Evolutionary conservation across 140 eudicot species (phyloP), one percentile per base, ranked within the genome.

Genomic region (Bidens hawaiensis): DNA sequence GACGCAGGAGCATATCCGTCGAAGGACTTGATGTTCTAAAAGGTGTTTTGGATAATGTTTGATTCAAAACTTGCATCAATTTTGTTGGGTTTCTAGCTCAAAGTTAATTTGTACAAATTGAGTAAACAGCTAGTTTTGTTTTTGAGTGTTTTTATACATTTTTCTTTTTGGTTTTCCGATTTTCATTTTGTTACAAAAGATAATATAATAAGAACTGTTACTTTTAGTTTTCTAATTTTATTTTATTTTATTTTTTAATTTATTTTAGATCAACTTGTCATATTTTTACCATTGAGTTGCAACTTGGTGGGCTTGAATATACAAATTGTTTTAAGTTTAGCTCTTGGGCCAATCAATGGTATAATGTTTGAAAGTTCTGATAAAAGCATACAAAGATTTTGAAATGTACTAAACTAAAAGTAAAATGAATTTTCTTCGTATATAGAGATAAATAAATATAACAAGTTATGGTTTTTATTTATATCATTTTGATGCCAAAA

Each of bases 1-100:
- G 62, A 56, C 62, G 62, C n/a, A 28, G 62, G 62, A 56, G 62
- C 62, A 56, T 56, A 56, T 56, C 62, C 7, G 62, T 8, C 17
- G 62, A 56, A 56, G 62, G 62, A 31, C 62, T 56, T 2, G 62
- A 56, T 56, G 62, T 56, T 56, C 22, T 56, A 17, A 56, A 56
- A 43, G 62, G 62, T 56, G 42, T 56, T 56, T 56, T 56, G 62
- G 43, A 56, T 25, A 30, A 17, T 56, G 62, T 16, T 56, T 56
- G 62, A 56, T 30, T 56, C 26, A 56, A 28, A 56, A 56, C 43
- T 56, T 55, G 3, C 15, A 30, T 56, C 25, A 42, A 55, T 56
- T 56, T 56, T 56, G 62, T 30, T 56, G 43, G 16, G 62, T 55
- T 28, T 55, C 25, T 55, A 55, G 62, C 42, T 28, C 43, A 55